phyloP scores from a whole-genome alignment of 1,284 basidiomycete species.

The Tetrapyrgos nigripes region DNA sequence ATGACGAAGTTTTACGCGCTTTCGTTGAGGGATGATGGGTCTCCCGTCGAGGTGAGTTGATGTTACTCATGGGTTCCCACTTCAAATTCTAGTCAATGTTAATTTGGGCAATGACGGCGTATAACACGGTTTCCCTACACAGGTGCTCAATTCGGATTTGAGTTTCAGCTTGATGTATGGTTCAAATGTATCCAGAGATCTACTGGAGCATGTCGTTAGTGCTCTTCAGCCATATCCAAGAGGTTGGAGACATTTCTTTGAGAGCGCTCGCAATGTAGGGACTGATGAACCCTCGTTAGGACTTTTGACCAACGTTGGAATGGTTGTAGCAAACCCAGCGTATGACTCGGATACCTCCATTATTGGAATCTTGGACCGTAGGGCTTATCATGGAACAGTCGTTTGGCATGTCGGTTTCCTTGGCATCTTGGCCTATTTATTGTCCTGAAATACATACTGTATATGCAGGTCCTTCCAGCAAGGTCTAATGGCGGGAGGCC shows the following conservation, averaged over 20 bases:
- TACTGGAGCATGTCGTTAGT: slow-evolving; percentile 27
- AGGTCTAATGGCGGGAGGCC: slow-evolving; percentile 32
- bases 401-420: slow-evolving; percentile 20
- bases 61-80: not conserved
- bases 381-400: slow-evolving; percentile 33
- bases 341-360: slow-evolving; percentile 33
- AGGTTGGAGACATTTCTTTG: not conserved
- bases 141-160: slow-evolving; percentile 34
- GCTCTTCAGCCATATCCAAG: slow-evolving; percentile 29
- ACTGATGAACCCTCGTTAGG: slow-evolving; percentile 15
- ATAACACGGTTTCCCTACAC: too few relatives aligned
- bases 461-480: slow-evolving; percentile 36
- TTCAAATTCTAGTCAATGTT: not conserved
- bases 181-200: slow-evolving; percentile 24
- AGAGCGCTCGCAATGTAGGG: not conserved
- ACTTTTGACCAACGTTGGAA: slow-evolving; percentile 32
- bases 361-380: slow-evolving; percentile 28
- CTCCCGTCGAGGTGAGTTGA: slow-evolving; percentile 28
- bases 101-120: too few relatives aligned
- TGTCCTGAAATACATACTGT: not conserved
- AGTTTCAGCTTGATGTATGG: slow-evolving; percentile 33
- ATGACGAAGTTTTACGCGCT: slow-evolving; percentile 28
- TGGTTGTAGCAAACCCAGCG: slow-evolving; percentile 34
- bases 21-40: slow-evolving; percentile 30
- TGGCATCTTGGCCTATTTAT: not conserved